Conservation (phyloP, 2,329 filamentous ascomycete species). For the Daldinia sp. region DNA sequence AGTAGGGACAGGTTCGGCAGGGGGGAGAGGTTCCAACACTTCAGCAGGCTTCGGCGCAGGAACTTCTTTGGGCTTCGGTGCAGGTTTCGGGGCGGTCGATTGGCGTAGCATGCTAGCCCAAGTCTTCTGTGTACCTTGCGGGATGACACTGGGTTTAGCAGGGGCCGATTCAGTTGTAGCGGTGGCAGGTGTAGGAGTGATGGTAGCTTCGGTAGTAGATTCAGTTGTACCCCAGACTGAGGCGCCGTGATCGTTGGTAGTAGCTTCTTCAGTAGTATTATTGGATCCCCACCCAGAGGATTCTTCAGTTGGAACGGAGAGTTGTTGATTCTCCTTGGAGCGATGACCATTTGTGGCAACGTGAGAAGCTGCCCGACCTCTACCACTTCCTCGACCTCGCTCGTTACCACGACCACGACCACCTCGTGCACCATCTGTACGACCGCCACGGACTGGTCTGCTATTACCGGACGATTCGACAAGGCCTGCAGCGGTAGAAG, state of each 20-base stretch:
- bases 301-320: constrained; percentile 75
- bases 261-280: constrained; percentile 51
- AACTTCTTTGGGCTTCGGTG: constrained; percentile 63
- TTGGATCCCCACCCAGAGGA: constrained; percentile 68
- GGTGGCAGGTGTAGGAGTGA: constrained; percentile 50
- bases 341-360: constrained; percentile 69
- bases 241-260: constrained; percentile 53
- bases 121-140: constrained; percentile 60
- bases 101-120: constrained; percentile 81
- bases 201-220: constrained; percentile 44
- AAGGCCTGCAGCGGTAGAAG: constrained; percentile 59
- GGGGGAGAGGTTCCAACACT: constrained; percentile 55
- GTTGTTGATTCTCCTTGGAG: constrained; percentile 61
- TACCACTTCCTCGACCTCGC: constrained; percentile 67
- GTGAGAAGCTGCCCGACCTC: constrained; percentile 69
- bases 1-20: constrained; percentile 51
- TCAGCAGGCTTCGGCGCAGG: constrained; percentile 57
- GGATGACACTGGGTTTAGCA: constrained; percentile 46
- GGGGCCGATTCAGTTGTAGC: constrained; percentile 47
- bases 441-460: constrained; percentile 67
- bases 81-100: constrained; percentile 64
- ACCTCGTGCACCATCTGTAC: constrained; percentile 54
- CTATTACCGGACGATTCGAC: constrained; percentile 58
- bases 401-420: constrained; percentile 59
- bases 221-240: constrained; percentile 49